Evolutionary conservation across 2,329 filamentous ascomycete genomes (phyloP).

Genomic region (Fusarium keratoplasticum): DNA sequence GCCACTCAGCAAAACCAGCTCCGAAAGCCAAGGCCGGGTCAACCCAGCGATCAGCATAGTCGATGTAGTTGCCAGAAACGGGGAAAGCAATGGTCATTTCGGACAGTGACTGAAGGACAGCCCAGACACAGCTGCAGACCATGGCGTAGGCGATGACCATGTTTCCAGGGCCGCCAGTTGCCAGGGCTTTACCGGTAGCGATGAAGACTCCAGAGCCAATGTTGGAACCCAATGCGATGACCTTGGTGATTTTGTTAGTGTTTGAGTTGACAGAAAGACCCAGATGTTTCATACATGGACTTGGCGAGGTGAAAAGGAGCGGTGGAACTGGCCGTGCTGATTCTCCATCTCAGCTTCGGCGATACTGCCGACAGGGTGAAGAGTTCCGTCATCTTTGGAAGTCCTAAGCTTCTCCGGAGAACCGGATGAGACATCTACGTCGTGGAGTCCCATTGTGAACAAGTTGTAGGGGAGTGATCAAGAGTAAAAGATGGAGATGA

Average conservation of each 20-base stretch:
- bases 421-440: slow-evolving; percentile 6
- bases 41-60: slow-evolving; percentile 35
- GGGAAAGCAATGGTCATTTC: slow-evolving; percentile 38
- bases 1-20: slow-evolving; percentile 38
- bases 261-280: not conserved
- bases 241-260: not conserved
- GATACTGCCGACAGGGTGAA: slow-evolving; percentile 11
- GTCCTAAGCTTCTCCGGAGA: slow-evolving; percentile 16
- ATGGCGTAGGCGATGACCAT: slow-evolving; percentile 34
- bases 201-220: slow-evolving; percentile 37
- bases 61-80: slow-evolving; percentile 34
- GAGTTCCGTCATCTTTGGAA: slow-evolving; percentile 21
- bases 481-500: not conserved
- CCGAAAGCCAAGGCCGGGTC: slow-evolving; percentile 36
- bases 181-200: slow-evolving; percentile 28
- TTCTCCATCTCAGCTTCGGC: slow-evolving; percentile 17
- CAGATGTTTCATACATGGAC: slow-evolving; percentile 22
- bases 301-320: slow-evolving; percentile 35
- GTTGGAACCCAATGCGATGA: slow-evolving; percentile 34
- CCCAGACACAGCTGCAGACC: slow-evolving; percentile 34
- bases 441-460: slow-evolving; percentile 23
- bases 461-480: not conserved
- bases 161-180: slow-evolving; percentile 32
- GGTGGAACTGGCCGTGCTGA: slow-evolving; percentile 32
- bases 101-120: slow-evolving; percentile 27